Conservation (phyloP, 2,329 filamentous ascomycete species). For the Tolypocladium inflatum region DNA sequence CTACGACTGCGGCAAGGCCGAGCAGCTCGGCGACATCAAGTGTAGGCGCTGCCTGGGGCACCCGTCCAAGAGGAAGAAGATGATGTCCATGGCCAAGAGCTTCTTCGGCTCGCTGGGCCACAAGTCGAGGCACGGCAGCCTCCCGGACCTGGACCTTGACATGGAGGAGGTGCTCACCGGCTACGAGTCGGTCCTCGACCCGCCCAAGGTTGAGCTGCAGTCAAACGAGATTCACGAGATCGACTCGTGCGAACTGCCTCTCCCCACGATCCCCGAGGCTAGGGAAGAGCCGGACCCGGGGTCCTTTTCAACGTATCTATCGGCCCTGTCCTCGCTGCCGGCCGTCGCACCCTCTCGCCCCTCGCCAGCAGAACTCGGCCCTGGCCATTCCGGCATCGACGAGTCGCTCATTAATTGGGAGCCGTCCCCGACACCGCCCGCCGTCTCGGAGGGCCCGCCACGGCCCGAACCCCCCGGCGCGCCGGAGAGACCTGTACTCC, state of each 20-base stretch:
- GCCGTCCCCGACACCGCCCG: slow-evolving; percentile 12
- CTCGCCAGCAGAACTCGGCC: slow-evolving; percentile 14
- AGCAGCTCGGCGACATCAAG: slow-evolving; percentile 41
- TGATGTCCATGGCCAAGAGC: slow-evolving; percentile 42
- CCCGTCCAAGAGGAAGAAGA: slow-evolving; percentile 40
- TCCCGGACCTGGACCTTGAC: slow-evolving; percentile 15
- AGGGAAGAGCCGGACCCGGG: slow-evolving; percentile 10
- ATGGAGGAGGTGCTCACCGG: slow-evolving; percentile 32
- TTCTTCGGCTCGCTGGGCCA: slow-evolving; percentile 45
- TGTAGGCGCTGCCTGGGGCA: slow-evolving; percentile 41
- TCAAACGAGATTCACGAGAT: slow-evolving; percentile 43
- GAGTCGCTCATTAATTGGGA: slow-evolving; percentile 17
- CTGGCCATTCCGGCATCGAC: slow-evolving; percentile 6
- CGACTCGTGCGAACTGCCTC: slow-evolving; percentile 35
- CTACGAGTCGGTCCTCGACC: slow-evolving; percentile 32
- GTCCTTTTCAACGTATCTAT: slow-evolving; percentile 5
- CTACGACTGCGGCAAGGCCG: slow-evolving; percentile 42
- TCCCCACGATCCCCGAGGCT: slow-evolving; percentile 17
- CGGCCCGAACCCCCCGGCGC: slow-evolving; percentile 8
- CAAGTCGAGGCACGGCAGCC: slow-evolving; percentile 27
- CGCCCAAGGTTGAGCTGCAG: slow-evolving; percentile 31
- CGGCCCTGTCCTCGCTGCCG: not conserved
- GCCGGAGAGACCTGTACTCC: slow-evolving; percentile 24
- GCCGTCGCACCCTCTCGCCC: not conserved
- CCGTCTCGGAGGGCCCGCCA: slow-evolving; percentile 13